phyloP scores from a whole-genome alignment of 768 basidiomycete species.

The Collybia nuda region DNA sequence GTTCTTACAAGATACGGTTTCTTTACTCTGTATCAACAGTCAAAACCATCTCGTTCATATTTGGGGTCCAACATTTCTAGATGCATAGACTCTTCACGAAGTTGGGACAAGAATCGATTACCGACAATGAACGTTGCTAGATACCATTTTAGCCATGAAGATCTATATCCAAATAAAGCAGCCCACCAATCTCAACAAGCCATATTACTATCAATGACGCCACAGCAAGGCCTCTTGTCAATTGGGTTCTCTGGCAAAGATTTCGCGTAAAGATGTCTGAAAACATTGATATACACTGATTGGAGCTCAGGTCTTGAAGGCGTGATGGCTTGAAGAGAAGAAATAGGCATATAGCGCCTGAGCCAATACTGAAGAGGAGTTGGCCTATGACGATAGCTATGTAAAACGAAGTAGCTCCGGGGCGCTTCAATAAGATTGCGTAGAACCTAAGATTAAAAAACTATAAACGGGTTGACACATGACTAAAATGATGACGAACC shows the following conservation, averaged over 20 bases:
- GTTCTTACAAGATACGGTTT: too few species aligned
- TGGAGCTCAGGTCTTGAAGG: conserved; percentile 2
- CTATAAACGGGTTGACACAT: background rate
- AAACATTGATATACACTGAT: conserved; percentile 6
- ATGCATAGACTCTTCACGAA: conserved; percentile 8
- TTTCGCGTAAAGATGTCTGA: conserved; percentile 11
- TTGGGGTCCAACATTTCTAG: conserved; percentile 11
- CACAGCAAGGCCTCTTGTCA: conserved; percentile 10
- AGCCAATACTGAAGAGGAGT: conserved; percentile 24
- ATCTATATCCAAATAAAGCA: background rate
- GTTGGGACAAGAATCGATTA: conserved; percentile 10
- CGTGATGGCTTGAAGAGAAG: conserved; percentile 21
- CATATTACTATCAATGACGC: conserved; percentile 13
- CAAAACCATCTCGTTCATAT: conserved; percentile 7
- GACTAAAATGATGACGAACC: conserved; percentile 10
- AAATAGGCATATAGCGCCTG: conserved; percentile 25
- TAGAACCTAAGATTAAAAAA: conserved; percentile 10
- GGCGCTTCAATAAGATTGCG: conserved; percentile 10
- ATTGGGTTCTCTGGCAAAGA: conserved; percentile 10
- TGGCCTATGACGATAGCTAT: conserved; percentile 23
- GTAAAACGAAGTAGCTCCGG: conserved; percentile 12
- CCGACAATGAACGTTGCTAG: conserved; percentile 10
- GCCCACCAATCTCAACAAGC: conserved; percentile 15
- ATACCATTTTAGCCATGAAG: background rate
- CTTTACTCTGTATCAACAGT: conserved; percentile 5